A percentile compares a stretch with the other conserved stretches of the same genome.
phyloP scores from a whole-genome alignment of 1,284 basidiomycete genomes.

The Trichosporon ovoides region DNA sequence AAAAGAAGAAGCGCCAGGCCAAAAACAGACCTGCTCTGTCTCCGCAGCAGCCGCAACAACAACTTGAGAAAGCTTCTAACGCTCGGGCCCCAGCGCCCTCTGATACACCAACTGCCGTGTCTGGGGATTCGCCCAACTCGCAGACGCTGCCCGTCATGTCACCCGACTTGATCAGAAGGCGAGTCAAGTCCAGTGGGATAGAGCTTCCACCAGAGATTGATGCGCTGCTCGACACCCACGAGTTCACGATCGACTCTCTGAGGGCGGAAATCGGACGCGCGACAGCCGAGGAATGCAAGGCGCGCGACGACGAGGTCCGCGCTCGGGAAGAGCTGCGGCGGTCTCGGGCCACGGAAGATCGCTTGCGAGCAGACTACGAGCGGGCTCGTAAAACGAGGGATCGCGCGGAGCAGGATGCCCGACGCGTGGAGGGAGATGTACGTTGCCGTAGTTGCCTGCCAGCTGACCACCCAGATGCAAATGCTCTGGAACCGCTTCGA shows the following conservation, averaged over 20 bases:
- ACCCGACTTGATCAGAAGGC: slow-evolving; percentile 15
- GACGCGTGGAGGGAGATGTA: slow-evolving; percentile 40
- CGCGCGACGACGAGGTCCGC: slow-evolving; percentile 32
- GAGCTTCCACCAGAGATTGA: slow-evolving; percentile 27
- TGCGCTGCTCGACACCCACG: slow-evolving; percentile 30
- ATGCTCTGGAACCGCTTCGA: slow-evolving; percentile 19
- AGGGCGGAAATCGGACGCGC: slow-evolving; percentile 40
- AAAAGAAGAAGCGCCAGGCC: slow-evolving; percentile 37
- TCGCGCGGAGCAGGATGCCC: slow-evolving; percentile 24
- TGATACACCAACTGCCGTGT: slow-evolving; percentile 9
- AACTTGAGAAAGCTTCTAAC: neutral
- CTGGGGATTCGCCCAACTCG: slow-evolving; percentile 9
- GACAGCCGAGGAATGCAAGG: slow-evolving; percentile 42
- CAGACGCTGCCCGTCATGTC: slow-evolving; percentile 7
- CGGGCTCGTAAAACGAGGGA: slow-evolving; percentile 22
- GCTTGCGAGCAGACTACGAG: slow-evolving; percentile 32
- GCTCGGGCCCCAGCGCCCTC: neutral
- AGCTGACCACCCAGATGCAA: slow-evolving; percentile 12
- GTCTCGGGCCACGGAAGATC: slow-evolving; percentile 29
- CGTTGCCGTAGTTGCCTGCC: slow-evolving; percentile 4
- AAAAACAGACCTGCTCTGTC: slow-evolving; percentile 11
- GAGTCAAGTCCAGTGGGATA: slow-evolving; percentile 23
- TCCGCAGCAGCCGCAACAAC: neutral
- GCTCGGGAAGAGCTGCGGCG: slow-evolving; percentile 30
- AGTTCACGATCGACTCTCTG: slow-evolving; percentile 37